Base-by-base conservation (phyloP, 805 yeast species). In the Yarrowia porcina region DNA sequence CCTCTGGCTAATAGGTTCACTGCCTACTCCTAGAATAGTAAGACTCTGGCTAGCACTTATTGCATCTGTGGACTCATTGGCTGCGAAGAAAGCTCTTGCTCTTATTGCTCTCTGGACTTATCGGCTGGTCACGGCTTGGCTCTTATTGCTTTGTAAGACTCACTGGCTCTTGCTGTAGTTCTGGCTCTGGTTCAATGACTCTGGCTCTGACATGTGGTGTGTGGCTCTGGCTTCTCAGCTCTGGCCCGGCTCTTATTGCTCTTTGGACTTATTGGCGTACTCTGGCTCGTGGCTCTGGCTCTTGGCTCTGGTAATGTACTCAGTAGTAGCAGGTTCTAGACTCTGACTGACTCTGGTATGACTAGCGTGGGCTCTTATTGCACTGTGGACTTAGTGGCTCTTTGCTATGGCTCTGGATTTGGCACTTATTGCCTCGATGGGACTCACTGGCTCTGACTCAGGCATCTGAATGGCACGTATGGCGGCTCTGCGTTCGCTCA, bases 21-120 rank as follows among this genome's bases (percentile, higher is more conserved):
- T 36, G 41, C 41, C 41, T 36, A 36, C 41, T 36, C 41, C 41
- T 36, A 17, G 41, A 36, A 36, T 36, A 36, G 41, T 2, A n/a
- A n/a, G 41, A 36, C 41, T 36, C 15, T 35, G 39, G 23, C 17
- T 38, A n/a, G 42, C 42, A 15, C 42, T 38, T 38, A 38, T 38
- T 38, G 42, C 42, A 20, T 38, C 42, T 38, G 42, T 38, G 42
- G 42, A 38, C 42, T 38, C 42, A 38, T n/a, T 38, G 42, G 42
- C 42, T 36, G 21, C 17, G 18, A 23, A 23, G 18, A 23, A 38
- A 23, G 25, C 23, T 13, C 8, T 12, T 15, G 42, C 42, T 38
- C 42, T 38, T 38, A 38, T 38, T 38, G 42, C 42, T 38, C 42
- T 38, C 13, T 38, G 42, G 42, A 11, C 42, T 38, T 17, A 38